Evolutionary conservation across 768 basidiomycete species (phyloP), one percentile per base, ranked within the genome.

Genomic region (Porpolomopsis calyptriformis): DNA sequence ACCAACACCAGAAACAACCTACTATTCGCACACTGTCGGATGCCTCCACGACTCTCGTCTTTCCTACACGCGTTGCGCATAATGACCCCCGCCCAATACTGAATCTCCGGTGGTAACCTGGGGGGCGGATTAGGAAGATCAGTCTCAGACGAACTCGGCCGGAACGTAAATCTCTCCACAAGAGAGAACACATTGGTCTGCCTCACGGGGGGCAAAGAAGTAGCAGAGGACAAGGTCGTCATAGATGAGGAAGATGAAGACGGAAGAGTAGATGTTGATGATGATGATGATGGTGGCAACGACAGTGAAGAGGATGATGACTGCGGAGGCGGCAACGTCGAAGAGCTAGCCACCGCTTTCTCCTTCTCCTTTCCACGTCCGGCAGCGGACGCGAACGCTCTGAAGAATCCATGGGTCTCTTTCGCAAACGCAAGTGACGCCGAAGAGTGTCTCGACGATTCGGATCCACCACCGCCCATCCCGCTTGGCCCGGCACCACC

Each of bases 51-150:
- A 40, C 73, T 79, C 52, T 98, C 94, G 55, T 98, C 96, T 68
- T 99, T 98, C 60, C 94, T 71, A 65, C 96, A 99, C 10, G 96
- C 96, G 61, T 99, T 99, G 43, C 96, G 76, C 96, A 98, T 99
- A 57, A 98, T 96, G n/a, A 97, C 94, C 2, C 92, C 91, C 0
- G 94, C 96, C 96, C 96, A 98, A 56, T 97, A 96, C 63, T 96
- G 90, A 19, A 99, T 94, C 61, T 98, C 94, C 8, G 74, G 70
- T 0, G 92, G 90, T 5, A 92, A 66, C 40, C 78, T 72, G 2
- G 84, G 82, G 4, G 77, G 81, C 0, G 80, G 77, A 45, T 78
- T 78, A 4, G 76, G 77, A 44, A 82, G 66, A 51, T 82, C 79
- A 16, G 74, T 76, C 57, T 93, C 91, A 1, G 80, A 76, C 8